phyloP scores from a whole-genome alignment of 1,139 yeast species.

The Hansenula lynferdii region DNA sequence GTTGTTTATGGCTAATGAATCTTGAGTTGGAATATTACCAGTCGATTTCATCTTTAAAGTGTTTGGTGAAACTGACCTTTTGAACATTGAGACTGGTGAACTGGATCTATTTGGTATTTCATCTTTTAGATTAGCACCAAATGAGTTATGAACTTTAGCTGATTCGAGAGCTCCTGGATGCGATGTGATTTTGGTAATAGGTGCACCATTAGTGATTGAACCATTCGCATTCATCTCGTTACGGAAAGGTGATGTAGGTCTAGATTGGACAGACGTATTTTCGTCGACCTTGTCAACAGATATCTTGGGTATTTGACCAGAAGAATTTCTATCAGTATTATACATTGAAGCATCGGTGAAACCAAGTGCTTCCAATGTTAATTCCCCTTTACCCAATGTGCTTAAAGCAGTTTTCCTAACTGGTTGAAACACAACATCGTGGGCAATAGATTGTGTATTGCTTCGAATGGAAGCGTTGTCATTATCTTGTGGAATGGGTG shows the following conservation, averaged over 20 bases:
- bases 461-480: conserved; percentile 2
- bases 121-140: too few species aligned
- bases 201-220: not conserved
- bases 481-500: conserved; percentile 3
- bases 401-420: conserved; percentile 50
- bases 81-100: conserved; percentile 2
- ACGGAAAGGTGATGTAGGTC: too few species aligned
- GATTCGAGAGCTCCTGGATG: not conserved
- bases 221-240: too few species aligned
- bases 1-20: conserved; percentile 6
- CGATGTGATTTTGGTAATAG: not conserved
- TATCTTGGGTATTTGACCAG: not conserved
- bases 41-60: conserved; percentile 4
- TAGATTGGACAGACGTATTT: too few species aligned
- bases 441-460: conserved; percentile 9
- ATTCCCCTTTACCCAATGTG: conserved; percentile 70
- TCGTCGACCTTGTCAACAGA: not conserved
- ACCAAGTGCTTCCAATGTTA: conserved; percentile 55
- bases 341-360: conserved; percentile 15
- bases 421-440: conserved; percentile 50
- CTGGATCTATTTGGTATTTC: too few species aligned
- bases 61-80: conserved; percentile 13
- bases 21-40: conserved; percentile 7
- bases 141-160: not conserved
- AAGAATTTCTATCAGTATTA: not conserved